Conservation (phyloP, 352 stramenopile genomes). For the Phytopythium oedochilum region DNA sequence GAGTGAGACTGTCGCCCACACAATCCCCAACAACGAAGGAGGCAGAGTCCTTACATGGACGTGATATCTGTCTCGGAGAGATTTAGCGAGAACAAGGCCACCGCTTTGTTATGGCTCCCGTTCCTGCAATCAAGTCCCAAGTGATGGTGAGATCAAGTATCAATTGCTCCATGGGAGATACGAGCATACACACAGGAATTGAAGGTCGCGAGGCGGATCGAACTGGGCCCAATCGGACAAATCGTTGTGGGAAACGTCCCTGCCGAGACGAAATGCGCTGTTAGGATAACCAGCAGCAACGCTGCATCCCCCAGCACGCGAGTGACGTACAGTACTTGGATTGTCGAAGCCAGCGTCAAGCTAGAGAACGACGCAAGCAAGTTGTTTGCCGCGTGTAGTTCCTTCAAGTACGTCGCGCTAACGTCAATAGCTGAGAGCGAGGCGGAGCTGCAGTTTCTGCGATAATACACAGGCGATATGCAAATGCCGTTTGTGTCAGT, state of each 20-base stretch:
- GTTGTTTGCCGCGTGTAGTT: constrained; percentile 16
- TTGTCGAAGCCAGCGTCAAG: constrained; percentile 17
- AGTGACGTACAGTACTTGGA: constrained; percentile 19
- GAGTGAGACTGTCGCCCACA: constrained; percentile 1
- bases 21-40: background rate
- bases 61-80: constrained; percentile 16
- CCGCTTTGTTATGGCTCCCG: constrained; percentile 21
- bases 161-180: too few relatives aligned
- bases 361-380: constrained; percentile 17
- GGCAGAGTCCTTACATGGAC: constrained; percentile 17
- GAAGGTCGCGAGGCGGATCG: constrained; percentile 18
- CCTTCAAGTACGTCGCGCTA: constrained; percentile 21
- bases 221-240: constrained; percentile 28
- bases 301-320: too few relatives aligned
- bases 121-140: constrained; percentile 13
- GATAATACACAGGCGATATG: background rate
- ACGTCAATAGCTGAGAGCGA: constrained; percentile 18
- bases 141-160: too few relatives aligned
- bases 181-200: constrained; percentile 14
- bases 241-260: constrained; percentile 23
- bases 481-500: background rate
- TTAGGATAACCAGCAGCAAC: background rate
- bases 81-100: constrained; percentile 16
- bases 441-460: constrained; percentile 21
- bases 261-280: background rate